phyloP scores from a whole-genome alignment of 495 filamentous ascomycete genomes.

The Hypoxylon crocopeplum region DNA sequence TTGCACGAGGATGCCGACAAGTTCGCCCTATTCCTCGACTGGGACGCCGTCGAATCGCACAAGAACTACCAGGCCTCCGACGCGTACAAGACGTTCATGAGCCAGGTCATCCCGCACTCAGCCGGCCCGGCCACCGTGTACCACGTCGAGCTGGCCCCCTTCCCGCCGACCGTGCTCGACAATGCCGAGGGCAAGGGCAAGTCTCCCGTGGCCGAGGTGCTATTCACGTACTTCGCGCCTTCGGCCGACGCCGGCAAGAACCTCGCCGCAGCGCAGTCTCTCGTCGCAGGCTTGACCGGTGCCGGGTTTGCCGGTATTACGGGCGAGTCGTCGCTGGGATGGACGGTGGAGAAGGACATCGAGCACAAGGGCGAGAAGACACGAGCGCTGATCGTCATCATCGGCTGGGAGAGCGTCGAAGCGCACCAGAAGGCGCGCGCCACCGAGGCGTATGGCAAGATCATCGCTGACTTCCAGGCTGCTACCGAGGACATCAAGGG shows the following conservation, averaged over 20 bases:
- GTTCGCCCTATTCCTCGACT: slow-evolving; percentile 23
- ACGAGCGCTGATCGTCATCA: slow-evolving; percentile 11
- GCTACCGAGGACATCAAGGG: slow-evolving; percentile 16
- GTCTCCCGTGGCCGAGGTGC: slow-evolving; percentile 14
- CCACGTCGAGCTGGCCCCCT: slow-evolving; percentile 19
- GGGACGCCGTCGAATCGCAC: slow-evolving; percentile 21
- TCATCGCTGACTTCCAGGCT: slow-evolving; percentile 7
- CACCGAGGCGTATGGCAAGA: not conserved
- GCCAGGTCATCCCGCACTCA: not conserved
- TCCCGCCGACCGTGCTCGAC: slow-evolving; percentile 20
- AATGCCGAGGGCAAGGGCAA: slow-evolving; percentile 8
- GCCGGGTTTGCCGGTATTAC: slow-evolving; percentile 10
- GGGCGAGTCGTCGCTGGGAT: slow-evolving; percentile 18
- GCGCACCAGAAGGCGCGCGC: slow-evolving; percentile 14
- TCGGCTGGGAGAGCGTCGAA: slow-evolving; percentile 31
- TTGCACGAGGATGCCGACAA: slow-evolving; percentile 11
- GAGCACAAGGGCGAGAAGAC: slow-evolving; percentile 19
- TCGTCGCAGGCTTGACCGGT: slow-evolving; percentile 3
- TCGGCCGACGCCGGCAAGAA: not conserved
- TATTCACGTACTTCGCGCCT: slow-evolving; percentile 20
- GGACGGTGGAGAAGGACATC: slow-evolving; percentile 23
- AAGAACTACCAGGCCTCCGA: not conserved
- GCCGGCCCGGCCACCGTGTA: not conserved
- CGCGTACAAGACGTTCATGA: not conserved
- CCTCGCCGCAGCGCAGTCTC: slow-evolving; percentile 26